Evolutionary conservation across 2,329 filamentous ascomycete species (phyloP), one percentile per base, ranked within the genome.

Genomic region (Sporothrix curviconia): DNA sequence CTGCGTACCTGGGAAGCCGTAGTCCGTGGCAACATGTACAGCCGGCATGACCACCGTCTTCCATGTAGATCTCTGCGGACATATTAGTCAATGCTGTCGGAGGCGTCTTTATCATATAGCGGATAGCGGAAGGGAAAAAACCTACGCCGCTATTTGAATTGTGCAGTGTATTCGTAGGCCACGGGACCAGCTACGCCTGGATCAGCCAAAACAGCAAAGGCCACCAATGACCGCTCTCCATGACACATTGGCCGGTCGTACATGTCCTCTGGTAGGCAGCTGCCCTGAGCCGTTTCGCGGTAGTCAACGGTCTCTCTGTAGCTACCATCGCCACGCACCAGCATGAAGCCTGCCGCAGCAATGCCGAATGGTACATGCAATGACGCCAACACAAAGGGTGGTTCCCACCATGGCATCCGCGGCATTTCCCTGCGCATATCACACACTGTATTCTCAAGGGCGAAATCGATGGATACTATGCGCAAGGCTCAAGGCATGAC

Each of bases 301-400:
- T 95, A 97, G 71, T 97, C 92, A 64, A 97, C 84, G 59, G 86
- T 85, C 67, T 95, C 90, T n/a, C n/a, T n/a, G 67, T 92, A 95
- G 17, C 77, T 76, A n/a, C 90, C 90, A 59, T 89, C 76, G 15
- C 83, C 78, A 49, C 89, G 84, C 5, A 96, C 82, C 5, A 96
- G 77, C 79, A 91, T 88, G 72, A 97, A 97, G 2, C 92, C 92
- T 40, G 92, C 92, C 7, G 92, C 92, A 19, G 89, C 92, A 59
- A 96, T 87, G 15, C 92, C 40, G 81, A 82, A 69, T 92, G 88
- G 64, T 90, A 89, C 83, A 89, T 89, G 57, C 80, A 44, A 88
- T 79, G 7, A 89, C 85, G 6, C 89, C 89, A 37, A 91, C 81
- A 62, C 89, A 92, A 52, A 92, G 80, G 7, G 84, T 83, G 0